Evolutionary conservation across 2,329 filamentous ascomycete genomes (phyloP).

Genomic region (Ustulina deusta): DNA sequence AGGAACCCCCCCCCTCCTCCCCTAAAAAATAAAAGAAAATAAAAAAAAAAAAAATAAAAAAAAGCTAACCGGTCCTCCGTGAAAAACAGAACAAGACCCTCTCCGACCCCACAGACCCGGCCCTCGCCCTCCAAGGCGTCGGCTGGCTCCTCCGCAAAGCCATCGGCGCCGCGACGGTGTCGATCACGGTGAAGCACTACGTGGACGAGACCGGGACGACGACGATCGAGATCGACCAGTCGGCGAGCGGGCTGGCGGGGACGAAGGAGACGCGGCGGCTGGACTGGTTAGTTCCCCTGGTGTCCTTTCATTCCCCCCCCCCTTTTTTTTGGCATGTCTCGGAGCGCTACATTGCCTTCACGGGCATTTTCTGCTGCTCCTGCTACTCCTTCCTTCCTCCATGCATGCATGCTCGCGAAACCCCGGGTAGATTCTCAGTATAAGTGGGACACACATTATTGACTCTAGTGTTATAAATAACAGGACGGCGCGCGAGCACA

Average conservation of each 20-base stretch:
- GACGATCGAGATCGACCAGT: slow-evolving; percentile 80
- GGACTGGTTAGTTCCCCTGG: too few relatives aligned
- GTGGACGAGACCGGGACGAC: slow-evolving; percentile 62
- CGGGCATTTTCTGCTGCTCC: too few relatives aligned
- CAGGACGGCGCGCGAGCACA: slow-evolving; percentile 70
- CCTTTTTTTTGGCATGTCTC: too few relatives aligned
- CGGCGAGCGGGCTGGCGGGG: slow-evolving; percentile 76
- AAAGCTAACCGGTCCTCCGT: slow-evolving; percentile 2
- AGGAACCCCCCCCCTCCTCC: not conserved
- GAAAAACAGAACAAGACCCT: slow-evolving; percentile 76
- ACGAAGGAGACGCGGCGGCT: slow-evolving; percentile 68
- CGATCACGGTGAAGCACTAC: slow-evolving; percentile 71
- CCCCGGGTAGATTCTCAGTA: too few relatives aligned
- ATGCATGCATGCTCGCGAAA: too few relatives aligned
- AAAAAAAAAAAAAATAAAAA: not conserved
- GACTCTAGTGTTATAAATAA: too few relatives aligned
- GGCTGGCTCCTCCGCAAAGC: slow-evolving; percentile 79
- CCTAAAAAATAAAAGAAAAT: not conserved
- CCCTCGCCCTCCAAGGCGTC: slow-evolving; percentile 78
- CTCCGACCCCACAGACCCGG: slow-evolving; percentile 75
- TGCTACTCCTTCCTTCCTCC: too few relatives aligned
- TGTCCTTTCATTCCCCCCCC: too few relatives aligned
- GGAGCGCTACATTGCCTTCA: too few relatives aligned
- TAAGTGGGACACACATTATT: too few relatives aligned
- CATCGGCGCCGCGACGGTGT: slow-evolving; percentile 76